phyloP scores from a whole-genome alignment of 495 filamentous ascomycete species.

The Aspergillus sclerotioniger region DNA sequence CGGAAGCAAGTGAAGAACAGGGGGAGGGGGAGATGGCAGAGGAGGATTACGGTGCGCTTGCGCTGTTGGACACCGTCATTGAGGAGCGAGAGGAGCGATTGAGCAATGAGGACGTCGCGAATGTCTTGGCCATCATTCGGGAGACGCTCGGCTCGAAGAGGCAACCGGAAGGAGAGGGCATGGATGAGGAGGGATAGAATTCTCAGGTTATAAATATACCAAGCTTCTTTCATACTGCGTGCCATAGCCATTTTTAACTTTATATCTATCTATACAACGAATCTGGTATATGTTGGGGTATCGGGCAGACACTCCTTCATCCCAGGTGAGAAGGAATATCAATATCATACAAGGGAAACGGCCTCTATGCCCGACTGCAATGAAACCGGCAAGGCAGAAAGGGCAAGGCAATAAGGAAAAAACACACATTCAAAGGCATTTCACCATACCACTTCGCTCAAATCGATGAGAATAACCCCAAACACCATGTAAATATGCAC shows the following conservation, averaged over 20 bases:
- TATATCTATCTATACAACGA: slow-evolving; percentile 9
- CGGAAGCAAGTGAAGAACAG: slow-evolving; percentile 16
- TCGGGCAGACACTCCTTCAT: background rate
- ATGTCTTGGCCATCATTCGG: slow-evolving; percentile 36
- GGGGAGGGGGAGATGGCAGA: slow-evolving; percentile 25
- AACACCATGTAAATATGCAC: slow-evolving; percentile 9
- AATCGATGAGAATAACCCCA: background rate
- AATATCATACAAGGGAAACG: background rate
- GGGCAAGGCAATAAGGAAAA: background rate
- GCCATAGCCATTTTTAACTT: background rate
- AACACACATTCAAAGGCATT: background rate
- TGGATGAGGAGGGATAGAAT: background rate
- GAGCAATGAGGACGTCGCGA: slow-evolving; percentile 33
- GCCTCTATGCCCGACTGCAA: background rate
- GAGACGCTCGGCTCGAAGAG: slow-evolving; percentile 26
- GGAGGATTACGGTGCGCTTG: slow-evolving; percentile 39
- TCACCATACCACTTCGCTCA: background rate
- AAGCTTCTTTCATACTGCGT: background rate
- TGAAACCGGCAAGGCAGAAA: background rate
- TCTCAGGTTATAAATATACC: background rate
- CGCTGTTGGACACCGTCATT: slow-evolving; percentile 42
- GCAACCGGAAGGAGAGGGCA: background rate
- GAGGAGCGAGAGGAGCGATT: slow-evolving; percentile 45
- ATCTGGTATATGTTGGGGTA: background rate
- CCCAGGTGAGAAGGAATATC: background rate